Evolutionary conservation across 805 yeast genomes (phyloP).

Genomic region (Hermanozyma aechmeae): DNA sequence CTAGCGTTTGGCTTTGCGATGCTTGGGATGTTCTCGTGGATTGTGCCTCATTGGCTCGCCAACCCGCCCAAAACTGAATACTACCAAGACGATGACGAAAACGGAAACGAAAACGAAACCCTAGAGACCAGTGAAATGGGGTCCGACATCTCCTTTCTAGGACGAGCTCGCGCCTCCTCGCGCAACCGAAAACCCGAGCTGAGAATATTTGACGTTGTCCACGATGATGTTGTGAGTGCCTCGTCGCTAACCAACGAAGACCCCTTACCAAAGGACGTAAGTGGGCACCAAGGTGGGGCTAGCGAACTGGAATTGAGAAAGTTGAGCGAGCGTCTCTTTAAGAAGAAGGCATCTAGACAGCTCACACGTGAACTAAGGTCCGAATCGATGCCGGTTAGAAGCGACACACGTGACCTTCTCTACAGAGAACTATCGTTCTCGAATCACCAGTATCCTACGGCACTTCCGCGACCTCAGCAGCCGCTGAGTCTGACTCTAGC

Average conservation of each 20-base stretch:
- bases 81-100: slow-evolving; percentile 11
- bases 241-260: too few relatives aligned
- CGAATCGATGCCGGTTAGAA: slow-evolving; percentile 1
- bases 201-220: not conserved
- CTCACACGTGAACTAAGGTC: too few relatives aligned
- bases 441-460: slow-evolving; percentile 9
- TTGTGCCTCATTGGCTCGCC: slow-evolving; percentile 41
- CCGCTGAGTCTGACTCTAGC: too few relatives aligned
- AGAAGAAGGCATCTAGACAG: too few relatives aligned
- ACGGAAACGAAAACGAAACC: not conserved
- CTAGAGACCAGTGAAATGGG: not conserved
- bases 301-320: slow-evolving; percentile 18
- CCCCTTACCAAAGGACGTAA: too few relatives aligned
- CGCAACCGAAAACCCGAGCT: not conserved
- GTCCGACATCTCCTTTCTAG: not conserved
- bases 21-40: slow-evolving; percentile 24
- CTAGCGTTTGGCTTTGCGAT: slow-evolving; percentile 14
- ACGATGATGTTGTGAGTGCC: too few relatives aligned
- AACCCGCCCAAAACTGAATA: slow-evolving; percentile 24
- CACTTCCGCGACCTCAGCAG: slow-evolving; percentile 4
- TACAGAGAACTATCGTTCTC: slow-evolving; percentile 11
- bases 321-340: too few relatives aligned
- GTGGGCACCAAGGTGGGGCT: too few relatives aligned
- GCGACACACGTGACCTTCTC: slow-evolving; percentile 14
- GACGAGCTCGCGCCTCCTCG: not conserved